A percentile compares a stretch with the other conserved stretches of the same genome.
Evolutionary conservation across 2,329 filamentous ascomycete genomes (phyloP).

Genomic region (Elsinoe batatas): DNA sequence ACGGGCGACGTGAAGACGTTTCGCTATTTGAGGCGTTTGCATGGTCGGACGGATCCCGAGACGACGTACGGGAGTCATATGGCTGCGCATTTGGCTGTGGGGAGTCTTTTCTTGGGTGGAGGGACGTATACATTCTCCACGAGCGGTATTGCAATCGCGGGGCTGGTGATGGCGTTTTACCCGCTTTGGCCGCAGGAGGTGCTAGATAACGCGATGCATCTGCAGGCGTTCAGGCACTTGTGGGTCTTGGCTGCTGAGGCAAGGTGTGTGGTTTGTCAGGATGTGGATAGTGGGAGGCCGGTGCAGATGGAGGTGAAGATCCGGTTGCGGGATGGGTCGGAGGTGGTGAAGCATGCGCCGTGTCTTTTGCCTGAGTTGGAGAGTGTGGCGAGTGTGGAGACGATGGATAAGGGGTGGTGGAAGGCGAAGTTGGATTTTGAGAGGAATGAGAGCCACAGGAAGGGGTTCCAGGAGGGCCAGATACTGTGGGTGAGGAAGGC

Average conservation of each 20-base stretch:
- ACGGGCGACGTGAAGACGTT: constrained; percentile 83
- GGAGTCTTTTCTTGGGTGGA: constrained; percentile 80
- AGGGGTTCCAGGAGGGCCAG: constrained; percentile 59
- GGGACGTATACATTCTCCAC: constrained; percentile 88
- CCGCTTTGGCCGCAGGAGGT: constrained; percentile 82
- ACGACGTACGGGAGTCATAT: constrained; percentile 90
- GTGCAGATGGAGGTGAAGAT: constrained; percentile 43
- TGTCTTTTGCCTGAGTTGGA: constrained; percentile 55
- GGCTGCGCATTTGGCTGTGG: constrained; percentile 84
- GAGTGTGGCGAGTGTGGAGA: constrained; percentile 52
- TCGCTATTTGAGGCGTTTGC: constrained; percentile 73
- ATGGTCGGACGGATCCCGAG: constrained; percentile 73
- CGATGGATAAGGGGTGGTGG: constrained; percentile 63
- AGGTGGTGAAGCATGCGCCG: constrained; percentile 35
- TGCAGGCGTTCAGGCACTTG: constrained; percentile 93
- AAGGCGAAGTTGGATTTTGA: constrained; percentile 67
- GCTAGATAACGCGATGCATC: constrained; percentile 85
- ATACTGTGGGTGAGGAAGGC: constrained; percentile 65
- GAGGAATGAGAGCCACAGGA: constrained; percentile 49
- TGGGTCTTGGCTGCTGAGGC: constrained; percentile 92
- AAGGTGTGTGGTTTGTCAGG: constrained; percentile 77
- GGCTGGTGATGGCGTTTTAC: constrained; percentile 84
- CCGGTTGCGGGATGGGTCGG: constrained; percentile 17
- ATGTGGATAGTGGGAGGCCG: constrained; percentile 73
- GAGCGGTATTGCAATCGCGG: constrained; percentile 74